Percentiles rank a stretch among this genome's conserved stretches.
phyloP scores from a whole-genome alignment of 257 asterid species.

The Solanum pennellii region DNA sequence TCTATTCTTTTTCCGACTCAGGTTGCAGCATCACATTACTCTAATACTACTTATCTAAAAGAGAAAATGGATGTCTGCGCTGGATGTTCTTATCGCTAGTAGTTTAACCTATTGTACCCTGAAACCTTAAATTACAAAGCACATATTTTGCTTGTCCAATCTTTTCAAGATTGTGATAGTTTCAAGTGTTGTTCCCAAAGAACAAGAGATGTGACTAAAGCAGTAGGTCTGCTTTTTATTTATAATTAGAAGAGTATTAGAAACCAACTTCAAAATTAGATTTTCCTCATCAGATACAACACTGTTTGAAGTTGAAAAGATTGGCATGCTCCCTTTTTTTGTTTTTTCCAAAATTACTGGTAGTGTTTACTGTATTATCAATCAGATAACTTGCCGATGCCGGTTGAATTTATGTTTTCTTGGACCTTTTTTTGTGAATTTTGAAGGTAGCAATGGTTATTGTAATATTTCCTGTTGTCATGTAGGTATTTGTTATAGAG shows the following conservation, averaged over 20 bases:
- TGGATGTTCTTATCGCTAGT: background rate
- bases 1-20: background rate
- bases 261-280: background rate
- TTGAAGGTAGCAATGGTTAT: background rate
- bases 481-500: background rate
- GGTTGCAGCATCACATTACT: background rate
- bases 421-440: background rate
- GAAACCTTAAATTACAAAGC: background rate
- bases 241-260: background rate
- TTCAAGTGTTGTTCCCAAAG: background rate
- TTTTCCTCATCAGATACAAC: background rate
- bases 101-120: background rate
- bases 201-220: background rate
- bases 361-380: background rate
- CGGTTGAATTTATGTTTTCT: background rate
- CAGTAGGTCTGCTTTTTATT: background rate
- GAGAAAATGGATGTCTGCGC: background rate
- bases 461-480: background rate
- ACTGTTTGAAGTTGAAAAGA: background rate
- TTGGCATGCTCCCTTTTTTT: background rate
- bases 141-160: background rate
- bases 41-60: background rate
- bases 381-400: background rate
- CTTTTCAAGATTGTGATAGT: background rate
- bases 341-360: background rate